A percentile compares a stretch with the other conserved stretches of the same genome.
Evolutionary conservation across 805 yeast species (phyloP).

Genomic region (Candida loeiensis): DNA sequence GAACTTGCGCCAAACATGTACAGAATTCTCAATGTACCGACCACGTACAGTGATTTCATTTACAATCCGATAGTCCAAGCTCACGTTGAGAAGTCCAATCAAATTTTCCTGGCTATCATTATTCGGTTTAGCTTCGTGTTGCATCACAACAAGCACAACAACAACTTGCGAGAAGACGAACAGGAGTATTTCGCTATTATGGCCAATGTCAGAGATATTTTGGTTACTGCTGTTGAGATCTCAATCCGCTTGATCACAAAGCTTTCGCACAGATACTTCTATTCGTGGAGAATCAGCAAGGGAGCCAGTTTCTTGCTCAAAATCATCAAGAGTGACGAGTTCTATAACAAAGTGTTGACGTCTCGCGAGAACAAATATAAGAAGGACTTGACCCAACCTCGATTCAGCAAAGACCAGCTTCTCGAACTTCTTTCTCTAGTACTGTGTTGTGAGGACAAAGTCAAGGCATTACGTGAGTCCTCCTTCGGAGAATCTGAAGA

Average conservation of each 20-base stretch:
- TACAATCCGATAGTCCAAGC: slow-evolving; percentile 25
- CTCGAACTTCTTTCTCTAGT: slow-evolving; percentile 4
- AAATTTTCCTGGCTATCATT: slow-evolving; percentile 25
- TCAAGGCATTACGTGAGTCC: not conserved
- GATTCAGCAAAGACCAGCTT: slow-evolving; percentile 7
- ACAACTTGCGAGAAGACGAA: slow-evolving; percentile 11
- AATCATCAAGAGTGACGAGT: slow-evolving; percentile 26
- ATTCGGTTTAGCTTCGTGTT: slow-evolving; percentile 29
- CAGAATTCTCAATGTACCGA: slow-evolving; percentile 14
- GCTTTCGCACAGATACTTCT: slow-evolving; percentile 39
- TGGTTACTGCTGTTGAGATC: slow-evolving; percentile 20
- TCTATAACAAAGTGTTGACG: slow-evolving; percentile 17
- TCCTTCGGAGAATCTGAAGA: not conserved
- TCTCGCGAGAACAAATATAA: slow-evolving; percentile 7
- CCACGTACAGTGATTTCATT: slow-evolving; percentile 20
- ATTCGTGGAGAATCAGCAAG: slow-evolving; percentile 45
- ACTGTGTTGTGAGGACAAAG: not conserved
- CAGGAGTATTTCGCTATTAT: slow-evolving; percentile 18
- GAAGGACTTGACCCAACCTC: slow-evolving; percentile 6
- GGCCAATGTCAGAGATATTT: slow-evolving; percentile 14
- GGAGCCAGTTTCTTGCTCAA: slow-evolving; percentile 34
- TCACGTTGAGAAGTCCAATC: slow-evolving; percentile 37
- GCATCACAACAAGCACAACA: slow-evolving; percentile 24
- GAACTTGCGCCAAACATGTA: slow-evolving; percentile 20
- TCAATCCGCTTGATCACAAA: slow-evolving; percentile 36